These are phyloP conservation scores for Cymbopogon citratus DNA, from an alignment of 176 grass and related monocot species.

Conservation along the genomic window DNA sequence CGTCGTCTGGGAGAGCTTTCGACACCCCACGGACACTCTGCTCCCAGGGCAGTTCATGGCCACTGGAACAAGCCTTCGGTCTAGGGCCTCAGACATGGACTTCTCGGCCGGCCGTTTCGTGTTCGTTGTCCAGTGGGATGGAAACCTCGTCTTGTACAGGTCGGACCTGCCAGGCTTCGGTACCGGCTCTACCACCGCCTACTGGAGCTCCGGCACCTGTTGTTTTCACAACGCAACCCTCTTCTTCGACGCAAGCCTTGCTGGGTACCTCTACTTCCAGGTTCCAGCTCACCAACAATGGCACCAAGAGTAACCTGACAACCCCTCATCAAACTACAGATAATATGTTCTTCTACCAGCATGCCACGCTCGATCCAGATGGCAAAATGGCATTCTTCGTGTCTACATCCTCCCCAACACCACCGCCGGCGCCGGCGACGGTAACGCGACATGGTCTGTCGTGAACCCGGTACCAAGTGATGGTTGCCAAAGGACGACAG, in stretches of 20 bases:
- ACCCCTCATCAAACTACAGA: background rate
- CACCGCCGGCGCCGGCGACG: background rate
- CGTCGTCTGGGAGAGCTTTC: slow-evolving; percentile 23
- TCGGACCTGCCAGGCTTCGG: background rate
- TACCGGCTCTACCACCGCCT: background rate
- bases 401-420: background rate
- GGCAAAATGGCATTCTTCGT: background rate
- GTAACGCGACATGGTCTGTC: background rate
- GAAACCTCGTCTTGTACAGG: background rate
- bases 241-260: background rate
- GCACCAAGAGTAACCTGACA: background rate
- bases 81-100: background rate
- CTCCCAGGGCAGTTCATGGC: slow-evolving; percentile 9
- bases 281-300: background rate
- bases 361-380: background rate
- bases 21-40: slow-evolving; percentile 13
- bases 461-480: background rate
- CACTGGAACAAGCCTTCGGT: background rate
- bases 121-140: background rate
- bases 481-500: background rate
- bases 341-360: background rate
- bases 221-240: background rate
- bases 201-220: background rate
- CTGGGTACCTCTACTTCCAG: background rate
- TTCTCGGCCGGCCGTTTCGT: background rate